Evolutionary conservation across 176 grass and related monocot genomes (phyloP).

Genomic region (bread wheat (Triticum aestivum)): DNA sequence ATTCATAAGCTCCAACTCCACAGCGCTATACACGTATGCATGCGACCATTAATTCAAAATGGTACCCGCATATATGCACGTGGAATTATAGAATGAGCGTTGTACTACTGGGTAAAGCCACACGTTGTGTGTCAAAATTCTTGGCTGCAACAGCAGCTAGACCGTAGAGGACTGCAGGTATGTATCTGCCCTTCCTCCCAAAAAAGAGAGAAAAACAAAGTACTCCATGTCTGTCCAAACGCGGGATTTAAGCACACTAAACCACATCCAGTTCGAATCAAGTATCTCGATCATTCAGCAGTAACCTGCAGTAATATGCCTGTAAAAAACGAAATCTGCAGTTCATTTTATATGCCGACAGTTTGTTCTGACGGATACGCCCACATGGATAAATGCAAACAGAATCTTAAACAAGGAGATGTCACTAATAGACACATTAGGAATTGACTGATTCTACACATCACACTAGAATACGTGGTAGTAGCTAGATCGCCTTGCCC

Average conservation of each 20-base stretch:
- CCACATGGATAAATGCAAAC: constrained; percentile 23
- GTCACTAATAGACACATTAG: constrained; percentile 19
- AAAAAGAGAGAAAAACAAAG: no score
- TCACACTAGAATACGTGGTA: background rate
- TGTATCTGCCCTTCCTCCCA: background rate
- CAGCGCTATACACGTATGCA: background rate
- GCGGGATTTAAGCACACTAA: background rate
- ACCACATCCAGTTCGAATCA: background rate
- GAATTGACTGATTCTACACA: constrained; percentile 6
- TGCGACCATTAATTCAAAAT: background rate
- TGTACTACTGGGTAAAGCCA: background rate
- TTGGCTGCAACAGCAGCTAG: background rate
- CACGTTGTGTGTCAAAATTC: background rate
- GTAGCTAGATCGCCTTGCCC: constrained; percentile 21
- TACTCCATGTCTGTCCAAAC: background rate
- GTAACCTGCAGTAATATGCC: background rate
- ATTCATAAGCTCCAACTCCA: background rate
- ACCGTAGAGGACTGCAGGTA: background rate
- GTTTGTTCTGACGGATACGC: background rate
- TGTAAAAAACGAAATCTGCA: no score
- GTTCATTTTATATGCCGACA: background rate
- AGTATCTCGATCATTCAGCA: constrained; percentile 12
- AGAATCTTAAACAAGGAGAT: constrained; percentile 23
- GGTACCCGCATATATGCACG: constrained; percentile 22
- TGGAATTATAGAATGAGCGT: background rate